Evolutionary conservation across 345 rosid genomes (phyloP).

Genomic region (Melaleuca alternifolia): DNA sequence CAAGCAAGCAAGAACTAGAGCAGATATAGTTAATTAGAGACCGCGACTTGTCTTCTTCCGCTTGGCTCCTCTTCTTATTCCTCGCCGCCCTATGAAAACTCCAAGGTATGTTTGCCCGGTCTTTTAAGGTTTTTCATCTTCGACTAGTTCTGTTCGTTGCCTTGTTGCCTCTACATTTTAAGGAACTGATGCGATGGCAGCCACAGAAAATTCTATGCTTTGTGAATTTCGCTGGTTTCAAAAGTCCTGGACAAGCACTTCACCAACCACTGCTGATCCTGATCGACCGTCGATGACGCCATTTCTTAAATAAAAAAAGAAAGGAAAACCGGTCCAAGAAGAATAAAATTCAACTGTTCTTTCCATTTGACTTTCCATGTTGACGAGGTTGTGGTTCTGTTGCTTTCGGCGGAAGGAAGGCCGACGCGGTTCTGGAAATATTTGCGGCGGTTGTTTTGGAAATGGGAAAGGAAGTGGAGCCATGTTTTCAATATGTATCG

Average conservation of each 20-base stretch:
- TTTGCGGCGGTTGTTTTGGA: background rate
- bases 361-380: background rate
- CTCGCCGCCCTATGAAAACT: background rate
- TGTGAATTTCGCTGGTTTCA: constrained; percentile 24
- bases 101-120: background rate
- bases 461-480: background rate
- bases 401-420: background rate
- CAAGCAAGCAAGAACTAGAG: background rate
- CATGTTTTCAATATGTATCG: background rate
- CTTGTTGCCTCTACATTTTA: background rate
- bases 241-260: constrained; percentile 72
- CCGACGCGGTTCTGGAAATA: background rate
- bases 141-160: background rate
- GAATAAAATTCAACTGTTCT: background rate
- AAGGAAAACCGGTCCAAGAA: background rate
- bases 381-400: background rate
- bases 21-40: background rate
- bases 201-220: background rate
- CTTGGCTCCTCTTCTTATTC: background rate
- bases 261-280: constrained; percentile 81
- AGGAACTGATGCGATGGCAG: background rate
- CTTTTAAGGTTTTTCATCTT: background rate
- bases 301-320: background rate
- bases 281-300: constrained; percentile 25
- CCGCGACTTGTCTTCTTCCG: background rate